Conservation (phyloP, 257 asterid genomes). For the Anisodus tanguticus region DNA sequence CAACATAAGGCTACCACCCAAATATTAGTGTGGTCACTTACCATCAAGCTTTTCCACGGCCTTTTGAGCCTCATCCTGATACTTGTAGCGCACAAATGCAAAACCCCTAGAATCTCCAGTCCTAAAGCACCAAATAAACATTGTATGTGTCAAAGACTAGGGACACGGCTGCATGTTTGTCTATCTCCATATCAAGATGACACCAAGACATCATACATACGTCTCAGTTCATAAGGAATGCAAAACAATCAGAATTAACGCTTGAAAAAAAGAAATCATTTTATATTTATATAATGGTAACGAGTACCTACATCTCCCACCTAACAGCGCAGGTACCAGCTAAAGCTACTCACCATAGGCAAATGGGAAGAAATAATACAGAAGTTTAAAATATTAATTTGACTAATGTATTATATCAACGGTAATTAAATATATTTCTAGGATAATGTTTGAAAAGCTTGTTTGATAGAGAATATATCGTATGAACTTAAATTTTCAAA, state of each 20-base stretch:
- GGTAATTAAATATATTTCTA: not conserved
- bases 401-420: not conserved
- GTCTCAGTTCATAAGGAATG: not conserved
- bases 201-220: not conserved
- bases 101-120: slow-evolving; percentile 99
- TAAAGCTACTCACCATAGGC: not conserved
- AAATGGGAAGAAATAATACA: not conserved
- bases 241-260: not conserved
- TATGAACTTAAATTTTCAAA: not conserved
- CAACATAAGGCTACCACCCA: slow-evolving; percentile 16
- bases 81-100: slow-evolving; percentile 94
- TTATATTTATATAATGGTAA: not conserved
- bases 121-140: slow-evolving; percentile 45
- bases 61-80: slow-evolving; percentile 92
- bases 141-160: not conserved
- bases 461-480: not conserved
- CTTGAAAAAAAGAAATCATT: slow-evolving; percentile 14
- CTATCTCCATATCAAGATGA: slow-evolving; percentile 1
- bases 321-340: not conserved
- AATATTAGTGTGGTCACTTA: slow-evolving; percentile 36
- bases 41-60: slow-evolving; percentile 98
- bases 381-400: slow-evolving; percentile 2
- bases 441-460: not conserved
- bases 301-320: not conserved
- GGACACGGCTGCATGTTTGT: not conserved